These are phyloP conservation scores for Nitzschia sp. DNA, from an alignment of 108 stramenopile genomes.

Conservation along the genomic window DNA sequence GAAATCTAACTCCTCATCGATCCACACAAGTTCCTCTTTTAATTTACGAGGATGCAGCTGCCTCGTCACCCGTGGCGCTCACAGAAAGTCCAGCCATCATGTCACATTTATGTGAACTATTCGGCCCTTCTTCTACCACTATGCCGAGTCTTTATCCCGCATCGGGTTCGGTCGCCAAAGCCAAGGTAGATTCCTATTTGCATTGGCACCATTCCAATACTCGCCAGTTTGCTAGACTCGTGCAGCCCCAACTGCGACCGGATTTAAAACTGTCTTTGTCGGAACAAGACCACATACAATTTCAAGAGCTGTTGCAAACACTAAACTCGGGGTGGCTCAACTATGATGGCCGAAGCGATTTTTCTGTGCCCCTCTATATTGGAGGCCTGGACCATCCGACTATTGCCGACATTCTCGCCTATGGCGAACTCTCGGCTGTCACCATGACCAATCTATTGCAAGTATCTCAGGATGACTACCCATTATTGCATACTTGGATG, in stretches of 20 bases:
- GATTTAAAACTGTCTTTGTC: slow-evolving; percentile 5
- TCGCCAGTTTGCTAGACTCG: slow-evolving; percentile 20
- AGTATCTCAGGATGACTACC: slow-evolving; percentile 7
- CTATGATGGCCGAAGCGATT: not conserved
- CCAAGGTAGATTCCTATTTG: slow-evolving; percentile 36
- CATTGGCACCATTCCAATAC: slow-evolving; percentile 40
- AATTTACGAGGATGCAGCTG: not conserved
- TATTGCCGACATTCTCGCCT: slow-evolving; percentile 44
- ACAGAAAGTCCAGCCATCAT: slow-evolving; percentile 46
- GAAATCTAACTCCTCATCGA: slow-evolving; percentile 1
- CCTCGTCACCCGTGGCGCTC: not conserved
- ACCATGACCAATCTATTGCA: slow-evolving; percentile 28
- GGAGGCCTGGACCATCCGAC: slow-evolving; percentile 27
- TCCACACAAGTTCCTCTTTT: slow-evolving; percentile 27
- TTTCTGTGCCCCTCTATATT: slow-evolving; percentile 12
- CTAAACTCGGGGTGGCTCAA: slow-evolving; percentile 30
- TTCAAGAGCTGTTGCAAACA: not conserved
- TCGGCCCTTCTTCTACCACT: slow-evolving; percentile 13
- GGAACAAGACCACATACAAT: slow-evolving; percentile 9
- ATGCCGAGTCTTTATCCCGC: slow-evolving; percentile 1
- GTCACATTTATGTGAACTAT: slow-evolving; percentile 38
- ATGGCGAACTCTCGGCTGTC: slow-evolving; percentile 37
- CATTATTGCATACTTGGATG: slow-evolving; percentile 27
- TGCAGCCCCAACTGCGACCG: slow-evolving; percentile 1
- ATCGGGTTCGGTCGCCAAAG: slow-evolving; percentile 15